A percentile compares a stretch with the other conserved stretches of the same genome.
These are phyloP conservation scores for Petunia hybrid DNA, from an alignment of 305 asterid species.

Conservation along the genomic window DNA sequence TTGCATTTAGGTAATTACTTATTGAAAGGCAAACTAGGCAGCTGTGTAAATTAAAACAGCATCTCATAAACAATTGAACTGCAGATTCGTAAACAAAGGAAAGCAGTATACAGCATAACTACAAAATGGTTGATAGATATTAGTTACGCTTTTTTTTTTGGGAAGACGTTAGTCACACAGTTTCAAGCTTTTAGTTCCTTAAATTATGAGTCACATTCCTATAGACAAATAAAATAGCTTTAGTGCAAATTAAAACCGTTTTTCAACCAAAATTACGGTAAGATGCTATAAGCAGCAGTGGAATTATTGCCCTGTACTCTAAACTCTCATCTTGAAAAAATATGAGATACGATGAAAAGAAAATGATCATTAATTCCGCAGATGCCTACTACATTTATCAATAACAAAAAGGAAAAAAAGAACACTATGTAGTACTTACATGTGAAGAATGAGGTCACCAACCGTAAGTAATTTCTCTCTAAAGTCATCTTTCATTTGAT, in stretches of 20 bases:
- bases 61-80: neutral
- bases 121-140: neutral
- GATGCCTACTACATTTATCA: slow-evolving; percentile 7
- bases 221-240: slow-evolving; percentile 11
- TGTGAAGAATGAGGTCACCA: slow-evolving; percentile 96
- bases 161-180: neutral
- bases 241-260: neutral
- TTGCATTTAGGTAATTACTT: slow-evolving; percentile 2
- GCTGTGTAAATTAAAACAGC: neutral
- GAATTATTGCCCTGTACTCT: neutral
- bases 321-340: neutral
- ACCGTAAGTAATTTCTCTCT: slow-evolving; percentile 86
- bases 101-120: neutral
- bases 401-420: slow-evolving; percentile 27
- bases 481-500: slow-evolving; percentile 84
- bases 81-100: neutral
- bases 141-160: neutral
- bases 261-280: slow-evolving; percentile 6
- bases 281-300: slow-evolving; percentile 1
- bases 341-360: neutral
- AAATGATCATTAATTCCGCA: neutral
- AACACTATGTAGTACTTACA: slow-evolving; percentile 56
- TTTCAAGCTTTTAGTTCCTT: slow-evolving; percentile 14
- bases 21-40: neutral
- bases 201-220: neutral